These are phyloP conservation scores for Penicillium sp. DNA, from an alignment of 2,329 filamentous ascomycete species.

Conservation along the genomic window DNA sequence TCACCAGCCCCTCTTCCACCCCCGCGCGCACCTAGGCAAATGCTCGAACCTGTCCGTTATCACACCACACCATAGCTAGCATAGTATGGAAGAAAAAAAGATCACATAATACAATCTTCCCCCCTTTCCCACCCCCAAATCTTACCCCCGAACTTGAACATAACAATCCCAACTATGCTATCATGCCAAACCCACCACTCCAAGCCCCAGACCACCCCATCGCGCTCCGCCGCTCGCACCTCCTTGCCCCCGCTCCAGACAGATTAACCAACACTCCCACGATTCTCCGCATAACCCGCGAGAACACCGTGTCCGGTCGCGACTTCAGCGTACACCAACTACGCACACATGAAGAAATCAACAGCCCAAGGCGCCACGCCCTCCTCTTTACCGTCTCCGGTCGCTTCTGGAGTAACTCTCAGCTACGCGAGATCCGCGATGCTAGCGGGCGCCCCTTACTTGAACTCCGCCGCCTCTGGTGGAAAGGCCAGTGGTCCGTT, in stretches of 20 bases:
- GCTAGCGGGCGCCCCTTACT: slow-evolving; percentile 12
- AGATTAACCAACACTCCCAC: slow-evolving; percentile 24
- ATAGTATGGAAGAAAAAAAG: background rate
- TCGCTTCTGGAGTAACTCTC: slow-evolving; percentile 19
- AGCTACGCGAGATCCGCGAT: slow-evolving; percentile 17
- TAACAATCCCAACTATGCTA: background rate
- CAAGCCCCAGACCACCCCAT: slow-evolving; percentile 22
- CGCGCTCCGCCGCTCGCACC: slow-evolving; percentile 22
- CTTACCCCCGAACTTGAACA: background rate
- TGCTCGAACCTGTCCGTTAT: background rate
- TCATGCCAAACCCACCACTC: slow-evolving; percentile 14
- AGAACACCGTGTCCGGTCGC: slow-evolving; percentile 12
- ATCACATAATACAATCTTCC: background rate
- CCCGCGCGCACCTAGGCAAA: background rate
- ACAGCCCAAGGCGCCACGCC: slow-evolving; percentile 12
- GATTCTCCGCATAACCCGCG: slow-evolving; percentile 18
- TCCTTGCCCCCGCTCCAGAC: slow-evolving; percentile 23
- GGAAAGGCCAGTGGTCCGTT: slow-evolving; percentile 16
- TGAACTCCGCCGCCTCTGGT: slow-evolving; percentile 18
- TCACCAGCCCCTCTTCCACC: background rate
- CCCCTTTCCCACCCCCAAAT: background rate
- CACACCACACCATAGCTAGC: background rate
- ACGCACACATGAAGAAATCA: slow-evolving; percentile 16
- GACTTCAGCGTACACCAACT: slow-evolving; percentile 16
- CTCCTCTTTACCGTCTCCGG: slow-evolving; percentile 19